A percentile compares a stretch with the other conserved stretches of the same genome.
phyloP scores from a whole-genome alignment of 805 yeast species.

The Pichia paraexigua region DNA sequence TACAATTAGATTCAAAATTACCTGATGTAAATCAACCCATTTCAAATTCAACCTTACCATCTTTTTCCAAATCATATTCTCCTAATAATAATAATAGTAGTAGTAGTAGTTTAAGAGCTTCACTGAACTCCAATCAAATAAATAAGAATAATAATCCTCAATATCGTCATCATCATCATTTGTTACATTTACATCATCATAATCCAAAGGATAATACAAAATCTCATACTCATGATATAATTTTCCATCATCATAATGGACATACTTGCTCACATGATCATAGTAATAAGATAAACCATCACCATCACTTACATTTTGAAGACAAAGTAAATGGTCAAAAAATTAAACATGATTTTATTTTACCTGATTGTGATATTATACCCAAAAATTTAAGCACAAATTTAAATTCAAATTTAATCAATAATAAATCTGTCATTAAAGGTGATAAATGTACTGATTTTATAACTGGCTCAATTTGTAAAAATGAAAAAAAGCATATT shows the following conservation, averaged over 20 bases:
- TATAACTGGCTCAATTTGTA: conserved; percentile 8
- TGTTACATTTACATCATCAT: conserved; percentile 14
- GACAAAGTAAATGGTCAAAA: conserved; percentile 21
- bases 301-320: conserved; percentile 26
- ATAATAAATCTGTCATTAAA: background rate
- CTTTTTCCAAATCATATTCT: background rate
- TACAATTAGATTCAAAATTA: background rate
- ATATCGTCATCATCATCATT: conserved; percentile 9
- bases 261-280: background rate
- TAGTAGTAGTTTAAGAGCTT: conserved; percentile 3
- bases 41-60: background rate
- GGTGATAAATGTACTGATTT: conserved; percentile 6
- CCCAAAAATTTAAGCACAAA: background rate
- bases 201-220: conserved; percentile 5
- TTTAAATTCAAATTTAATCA: background rate
- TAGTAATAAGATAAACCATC: conserved; percentile 13
- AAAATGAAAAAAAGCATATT: background rate
- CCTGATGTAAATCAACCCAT: background rate
- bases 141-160: conserved; percentile 5
- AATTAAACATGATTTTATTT: conserved; percentile 23
- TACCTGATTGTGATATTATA: conserved; percentile 17
- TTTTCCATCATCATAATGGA: conserved; percentile 13
- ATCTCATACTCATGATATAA: conserved; percentile 13
- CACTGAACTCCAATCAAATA: background rate
- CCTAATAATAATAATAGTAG: background rate